Percentiles rank a stretch among this genome's conserved stretches.
Conservation (phyloP, 2,329 filamentous ascomycete species). For the Sclerotinia trifoliorum region DNA sequence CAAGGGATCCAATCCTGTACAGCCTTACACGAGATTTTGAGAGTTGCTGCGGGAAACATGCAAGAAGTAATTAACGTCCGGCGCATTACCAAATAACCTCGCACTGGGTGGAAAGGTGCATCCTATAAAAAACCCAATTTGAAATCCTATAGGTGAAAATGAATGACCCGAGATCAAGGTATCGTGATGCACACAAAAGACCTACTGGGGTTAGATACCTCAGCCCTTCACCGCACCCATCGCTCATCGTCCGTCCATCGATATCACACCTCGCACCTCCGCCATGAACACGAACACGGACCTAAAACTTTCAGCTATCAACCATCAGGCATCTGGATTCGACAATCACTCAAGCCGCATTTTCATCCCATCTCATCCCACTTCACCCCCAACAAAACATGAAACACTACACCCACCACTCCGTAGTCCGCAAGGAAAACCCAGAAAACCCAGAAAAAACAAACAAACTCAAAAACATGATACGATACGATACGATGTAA, state of each 20-base stretch:
- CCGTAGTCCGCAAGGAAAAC: no score
- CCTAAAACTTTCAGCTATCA: neutral
- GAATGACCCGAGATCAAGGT: neutral
- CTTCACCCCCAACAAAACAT: no score
- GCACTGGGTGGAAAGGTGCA: neutral
- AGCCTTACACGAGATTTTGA: neutral
- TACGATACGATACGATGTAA: no score
- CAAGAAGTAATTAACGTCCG: neutral
- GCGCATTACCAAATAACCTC: neutral
- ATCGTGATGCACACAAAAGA: neutral
- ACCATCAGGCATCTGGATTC: no score
- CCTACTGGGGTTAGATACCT: neutral
- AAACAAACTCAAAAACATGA: no score
- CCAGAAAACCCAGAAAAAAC: no score
- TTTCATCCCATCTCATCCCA: no score
- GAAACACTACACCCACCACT: no score
- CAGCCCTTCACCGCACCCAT: slow-evolving; percentile 6
- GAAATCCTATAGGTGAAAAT: neutral
- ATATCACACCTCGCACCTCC: no score
- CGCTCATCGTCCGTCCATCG: no score
- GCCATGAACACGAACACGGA: neutral
- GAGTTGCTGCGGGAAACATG: neutral
- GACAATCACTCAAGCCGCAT: no score
- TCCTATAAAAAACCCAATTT: slow-evolving; percentile 1
- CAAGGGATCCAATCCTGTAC: neutral